Percentiles rank a stretch among this genome's conserved stretches.
Conservation (phyloP, 2,329 filamentous ascomycete species). For the Lomentospora prolificans region DNA sequence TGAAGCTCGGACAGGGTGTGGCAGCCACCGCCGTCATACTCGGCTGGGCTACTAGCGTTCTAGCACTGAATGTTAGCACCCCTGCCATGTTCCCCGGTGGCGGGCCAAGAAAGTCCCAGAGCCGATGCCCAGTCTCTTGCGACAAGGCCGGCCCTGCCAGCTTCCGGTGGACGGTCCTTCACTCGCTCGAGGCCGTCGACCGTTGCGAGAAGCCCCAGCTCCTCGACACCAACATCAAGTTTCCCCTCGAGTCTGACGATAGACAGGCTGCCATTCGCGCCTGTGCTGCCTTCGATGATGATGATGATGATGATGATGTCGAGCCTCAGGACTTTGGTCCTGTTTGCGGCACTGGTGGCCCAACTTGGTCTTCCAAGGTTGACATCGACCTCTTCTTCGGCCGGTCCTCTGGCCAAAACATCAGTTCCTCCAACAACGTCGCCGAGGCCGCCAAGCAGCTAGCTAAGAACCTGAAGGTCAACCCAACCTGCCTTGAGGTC, state of each 20-base stretch:
- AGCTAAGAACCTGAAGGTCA: neutral
- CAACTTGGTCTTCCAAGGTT: neutral
- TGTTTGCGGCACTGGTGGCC: neutral
- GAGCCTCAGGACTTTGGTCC: neutral
- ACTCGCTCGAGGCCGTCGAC: neutral
- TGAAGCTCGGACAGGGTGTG: no score
- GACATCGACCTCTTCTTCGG: neutral
- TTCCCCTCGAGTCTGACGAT: neutral
- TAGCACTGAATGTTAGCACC: neutral
- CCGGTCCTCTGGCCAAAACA: neutral
- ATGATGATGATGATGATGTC: no score
- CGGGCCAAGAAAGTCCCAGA: neutral
- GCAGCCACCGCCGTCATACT: neutral
- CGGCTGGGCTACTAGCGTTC: neutral
- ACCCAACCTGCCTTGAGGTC: neutral
- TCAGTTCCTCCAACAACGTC: neutral
- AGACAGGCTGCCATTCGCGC: neutral
- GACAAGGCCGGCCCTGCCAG: neutral
- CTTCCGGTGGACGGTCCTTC: neutral
- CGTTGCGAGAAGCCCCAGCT: neutral
- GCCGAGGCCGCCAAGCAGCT: neutral
- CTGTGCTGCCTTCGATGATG: neutral
- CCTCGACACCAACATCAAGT: neutral
- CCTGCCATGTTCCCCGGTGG: neutral
- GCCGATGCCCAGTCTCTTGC: neutral